Evolutionary conservation across 1,284 basidiomycete genomes (phyloP).

Genomic region (Cryptococcus depauperatus): DNA sequence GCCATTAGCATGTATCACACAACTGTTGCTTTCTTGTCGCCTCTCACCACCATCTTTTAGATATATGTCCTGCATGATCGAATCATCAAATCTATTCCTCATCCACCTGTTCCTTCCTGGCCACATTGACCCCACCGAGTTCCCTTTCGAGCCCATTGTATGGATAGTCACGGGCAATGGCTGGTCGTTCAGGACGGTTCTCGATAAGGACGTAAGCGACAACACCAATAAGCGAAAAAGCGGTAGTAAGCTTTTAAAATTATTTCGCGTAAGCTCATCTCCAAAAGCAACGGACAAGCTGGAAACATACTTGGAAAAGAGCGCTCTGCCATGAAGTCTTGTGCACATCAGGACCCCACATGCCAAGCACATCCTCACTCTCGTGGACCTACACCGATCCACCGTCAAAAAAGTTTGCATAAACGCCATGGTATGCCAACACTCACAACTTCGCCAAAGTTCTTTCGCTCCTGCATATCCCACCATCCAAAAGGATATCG

Average conservation of each 20-base stretch:
- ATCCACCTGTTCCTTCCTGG: conserved; percentile 27
- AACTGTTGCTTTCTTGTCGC: no score
- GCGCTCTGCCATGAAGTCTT: conserved; percentile 32
- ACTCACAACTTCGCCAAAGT: conserved; percentile 73
- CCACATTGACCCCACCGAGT: conserved; percentile 31
- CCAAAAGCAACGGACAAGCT: neutral
- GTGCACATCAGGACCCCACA: conserved; percentile 76
- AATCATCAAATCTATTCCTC: conserved; percentile 29
- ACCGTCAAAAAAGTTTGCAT: neutral
- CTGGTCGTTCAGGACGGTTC: conserved; percentile 26
- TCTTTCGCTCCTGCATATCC: conserved; percentile 70
- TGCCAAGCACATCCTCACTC: conserved; percentile 69
- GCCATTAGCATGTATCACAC: conserved; percentile 6
- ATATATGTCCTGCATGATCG: neutral
- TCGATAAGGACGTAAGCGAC: conserved; percentile 30
- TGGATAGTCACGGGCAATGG: conserved; percentile 37
- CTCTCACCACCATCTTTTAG: neutral
- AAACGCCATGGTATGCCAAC: neutral
- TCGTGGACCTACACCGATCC: conserved; percentile 59
- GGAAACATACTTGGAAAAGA: conserved; percentile 23
- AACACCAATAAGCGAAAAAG: conserved; percentile 27
- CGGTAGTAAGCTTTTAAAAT: conserved; percentile 23
- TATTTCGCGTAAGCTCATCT: neutral
- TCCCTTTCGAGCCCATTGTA: conserved; percentile 41
- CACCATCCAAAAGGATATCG: conserved; percentile 69